Percentiles rank a stretch among this genome's conserved stretches.
Conservation (phyloP, 176 grass and related monocot genomes). For the Oryza coarctata region DNA sequence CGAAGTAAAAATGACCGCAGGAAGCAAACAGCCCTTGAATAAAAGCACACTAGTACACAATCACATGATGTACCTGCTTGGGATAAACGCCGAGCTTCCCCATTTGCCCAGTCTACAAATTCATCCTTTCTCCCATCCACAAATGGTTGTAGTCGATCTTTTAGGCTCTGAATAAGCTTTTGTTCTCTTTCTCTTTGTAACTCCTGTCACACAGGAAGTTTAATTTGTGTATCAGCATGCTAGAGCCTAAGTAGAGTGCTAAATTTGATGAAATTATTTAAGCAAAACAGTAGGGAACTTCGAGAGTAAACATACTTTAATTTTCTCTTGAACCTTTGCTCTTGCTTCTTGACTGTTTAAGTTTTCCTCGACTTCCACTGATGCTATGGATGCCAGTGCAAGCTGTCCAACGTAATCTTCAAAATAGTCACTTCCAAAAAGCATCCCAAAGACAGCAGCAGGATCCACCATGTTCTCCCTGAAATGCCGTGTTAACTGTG, state of each 20-base stretch:
- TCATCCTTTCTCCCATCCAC: slow-evolving; percentile 72
- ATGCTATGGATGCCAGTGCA: slow-evolving; percentile 85
- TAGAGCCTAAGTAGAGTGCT: background rate
- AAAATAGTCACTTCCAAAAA: slow-evolving; percentile 97
- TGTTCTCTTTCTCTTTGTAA: slow-evolving; percentile 79
- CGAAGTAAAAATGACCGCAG: slow-evolving; percentile 7
- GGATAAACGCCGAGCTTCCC: slow-evolving; percentile 77
- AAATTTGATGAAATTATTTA: slow-evolving; percentile 10
- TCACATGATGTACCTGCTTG: slow-evolving; percentile 62
- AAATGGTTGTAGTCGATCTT: slow-evolving; percentile 77
- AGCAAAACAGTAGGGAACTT: slow-evolving; percentile 5
- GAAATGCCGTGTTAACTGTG: slow-evolving; percentile 15
- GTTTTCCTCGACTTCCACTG: slow-evolving; percentile 67
- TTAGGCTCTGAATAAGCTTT: slow-evolving; percentile 78
- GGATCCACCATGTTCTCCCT: slow-evolving; percentile 94
- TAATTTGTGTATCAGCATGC: background rate
- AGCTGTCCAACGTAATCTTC: slow-evolving; percentile 97
- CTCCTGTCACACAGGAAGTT: slow-evolving; percentile 53
- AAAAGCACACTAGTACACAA: background rate
- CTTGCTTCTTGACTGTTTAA: slow-evolving; percentile 57
- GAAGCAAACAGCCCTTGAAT: background rate
- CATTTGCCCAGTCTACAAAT: slow-evolving; percentile 69
- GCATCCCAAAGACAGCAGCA: slow-evolving; percentile 91
- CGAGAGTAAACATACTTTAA: slow-evolving; percentile 57
- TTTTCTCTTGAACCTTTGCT: slow-evolving; percentile 80